Conservation (phyloP, 768 basidiomycete species). For the Coprinopsis marcescibilis region DNA sequence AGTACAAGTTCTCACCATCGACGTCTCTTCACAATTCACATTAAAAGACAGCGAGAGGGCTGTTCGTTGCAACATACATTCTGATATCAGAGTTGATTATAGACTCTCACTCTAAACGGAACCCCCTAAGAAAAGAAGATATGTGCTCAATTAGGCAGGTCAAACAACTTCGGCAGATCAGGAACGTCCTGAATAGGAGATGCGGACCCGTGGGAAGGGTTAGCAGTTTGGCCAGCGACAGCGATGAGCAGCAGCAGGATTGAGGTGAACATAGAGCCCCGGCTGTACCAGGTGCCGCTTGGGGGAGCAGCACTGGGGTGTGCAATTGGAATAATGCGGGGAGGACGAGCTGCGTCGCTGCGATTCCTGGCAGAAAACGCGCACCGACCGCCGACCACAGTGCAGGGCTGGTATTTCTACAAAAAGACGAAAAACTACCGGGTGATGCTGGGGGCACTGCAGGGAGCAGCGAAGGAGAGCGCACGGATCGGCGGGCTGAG, state of each 20-base stretch:
- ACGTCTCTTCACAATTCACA: too few species aligned
- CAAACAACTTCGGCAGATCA: too few species aligned
- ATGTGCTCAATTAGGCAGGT: too few species aligned
- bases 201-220: background rate
- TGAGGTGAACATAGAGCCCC: conserved; percentile 43
- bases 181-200: too few species aligned
- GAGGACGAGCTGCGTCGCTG: conserved; percentile 62
- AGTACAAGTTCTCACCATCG: too few species aligned
- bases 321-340: conserved; percentile 69
- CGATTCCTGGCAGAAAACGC: conserved; percentile 91
- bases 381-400: conserved; percentile 77
- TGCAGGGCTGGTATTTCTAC: conserved; percentile 94
- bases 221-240: conserved; percentile 6
- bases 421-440: conserved; percentile 94
- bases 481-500: conserved; percentile 37
- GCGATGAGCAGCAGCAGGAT: conserved; percentile 19
- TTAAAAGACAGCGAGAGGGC: too few species aligned
- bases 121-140: too few species aligned
- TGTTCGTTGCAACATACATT: too few species aligned
- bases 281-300: conserved; percentile 57
- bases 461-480: conserved; percentile 57
- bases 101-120: too few species aligned
- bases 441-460: conserved; percentile 67
- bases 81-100: too few species aligned
- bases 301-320: conserved; percentile 56